Conservation (phyloP, 2,329 filamentous ascomycete species). For the Sporothrix pallida region DNA sequence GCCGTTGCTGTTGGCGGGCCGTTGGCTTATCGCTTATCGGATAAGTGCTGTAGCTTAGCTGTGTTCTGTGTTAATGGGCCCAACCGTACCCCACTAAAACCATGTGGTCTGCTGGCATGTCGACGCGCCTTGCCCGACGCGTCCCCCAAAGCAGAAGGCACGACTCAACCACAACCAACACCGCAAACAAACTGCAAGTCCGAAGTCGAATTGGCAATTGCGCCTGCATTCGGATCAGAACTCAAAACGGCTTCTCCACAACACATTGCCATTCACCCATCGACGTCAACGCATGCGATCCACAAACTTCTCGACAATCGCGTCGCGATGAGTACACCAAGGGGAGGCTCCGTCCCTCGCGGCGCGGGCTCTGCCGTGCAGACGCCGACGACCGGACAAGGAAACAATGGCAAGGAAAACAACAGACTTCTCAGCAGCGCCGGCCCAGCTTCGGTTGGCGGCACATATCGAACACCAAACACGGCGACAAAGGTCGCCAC, state of each 20-base stretch:
- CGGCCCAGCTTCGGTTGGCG: conserved; percentile 21
- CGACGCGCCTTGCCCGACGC: conserved; percentile 27
- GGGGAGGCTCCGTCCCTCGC: background rate
- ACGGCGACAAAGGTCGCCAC: conserved; percentile 36
- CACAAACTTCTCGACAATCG: background rate
- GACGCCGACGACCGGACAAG: conserved; percentile 30
- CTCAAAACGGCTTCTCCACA: background rate
- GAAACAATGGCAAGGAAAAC: background rate
- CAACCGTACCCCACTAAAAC: conserved; percentile 10
- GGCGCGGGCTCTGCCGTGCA: conserved; percentile 21
- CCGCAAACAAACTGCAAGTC: background rate
- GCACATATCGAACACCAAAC: conserved; percentile 34
- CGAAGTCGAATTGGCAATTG: background rate
- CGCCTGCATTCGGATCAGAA: background rate
- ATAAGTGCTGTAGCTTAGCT: conserved; percentile 11
- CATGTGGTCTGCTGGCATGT: conserved; percentile 20
- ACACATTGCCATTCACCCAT: background rate
- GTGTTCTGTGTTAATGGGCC: conserved; percentile 13
- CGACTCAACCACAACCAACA: background rate
- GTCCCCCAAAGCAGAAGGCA: conserved; percentile 19
- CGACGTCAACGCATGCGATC: background rate
- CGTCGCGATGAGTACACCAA: conserved; percentile 32
- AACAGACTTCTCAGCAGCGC: conserved; percentile 19
- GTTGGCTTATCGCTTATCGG: conserved; percentile 26
- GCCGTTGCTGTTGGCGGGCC: background rate